These are phyloP conservation scores for Graphilbum sp. DNA, from an alignment of 2,329 filamentous ascomycete species.

Conservation along the genomic window DNA sequence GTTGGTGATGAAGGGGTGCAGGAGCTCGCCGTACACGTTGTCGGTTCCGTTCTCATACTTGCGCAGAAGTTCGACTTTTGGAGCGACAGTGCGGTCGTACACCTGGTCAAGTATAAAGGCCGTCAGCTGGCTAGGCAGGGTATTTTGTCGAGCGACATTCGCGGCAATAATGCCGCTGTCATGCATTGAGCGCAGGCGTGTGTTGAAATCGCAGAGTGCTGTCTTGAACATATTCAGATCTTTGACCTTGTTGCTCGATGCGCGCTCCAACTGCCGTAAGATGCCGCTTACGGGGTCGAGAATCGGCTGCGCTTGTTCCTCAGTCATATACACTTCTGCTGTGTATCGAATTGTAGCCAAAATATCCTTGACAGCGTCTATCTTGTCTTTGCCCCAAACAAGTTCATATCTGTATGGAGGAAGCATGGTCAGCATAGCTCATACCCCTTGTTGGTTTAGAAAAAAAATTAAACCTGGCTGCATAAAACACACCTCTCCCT, in stretches of 20 bases:
- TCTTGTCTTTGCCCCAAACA: constrained; percentile 62
- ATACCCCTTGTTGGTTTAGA: no score
- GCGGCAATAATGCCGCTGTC: constrained; percentile 54
- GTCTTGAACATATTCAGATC: constrained; percentile 52
- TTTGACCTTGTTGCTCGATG: constrained; percentile 49
- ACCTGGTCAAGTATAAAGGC: constrained; percentile 74
- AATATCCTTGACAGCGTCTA: constrained; percentile 62
- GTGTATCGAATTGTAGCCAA: constrained; percentile 52
- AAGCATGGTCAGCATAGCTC: no score
- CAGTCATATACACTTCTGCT: constrained; percentile 61
- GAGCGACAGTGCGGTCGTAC: constrained; percentile 85
- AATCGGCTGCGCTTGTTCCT: constrained; percentile 49
- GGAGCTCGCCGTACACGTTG: constrained; percentile 87
- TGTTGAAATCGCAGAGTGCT: constrained; percentile 65
- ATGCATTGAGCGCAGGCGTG: constrained; percentile 46
- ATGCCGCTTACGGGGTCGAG: constrained; percentile 58
- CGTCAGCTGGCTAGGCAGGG: constrained; percentile 55
- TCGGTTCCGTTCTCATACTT: constrained; percentile 83
- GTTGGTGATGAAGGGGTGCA: constrained; percentile 67
- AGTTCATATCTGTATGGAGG: constrained; percentile 52
- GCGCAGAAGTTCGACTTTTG: constrained; percentile 65
- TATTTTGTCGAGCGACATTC: constrained; percentile 52
- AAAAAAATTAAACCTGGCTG: background rate
- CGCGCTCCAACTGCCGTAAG: constrained; percentile 60
- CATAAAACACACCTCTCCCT: constrained; percentile 14